A percentile compares a stretch with the other conserved stretches of the same genome.
These are phyloP conservation scores for Lasiodiplodia gonubiensis DNA, from an alignment of 2,329 filamentous ascomycete genomes.

Conservation along the genomic window DNA sequence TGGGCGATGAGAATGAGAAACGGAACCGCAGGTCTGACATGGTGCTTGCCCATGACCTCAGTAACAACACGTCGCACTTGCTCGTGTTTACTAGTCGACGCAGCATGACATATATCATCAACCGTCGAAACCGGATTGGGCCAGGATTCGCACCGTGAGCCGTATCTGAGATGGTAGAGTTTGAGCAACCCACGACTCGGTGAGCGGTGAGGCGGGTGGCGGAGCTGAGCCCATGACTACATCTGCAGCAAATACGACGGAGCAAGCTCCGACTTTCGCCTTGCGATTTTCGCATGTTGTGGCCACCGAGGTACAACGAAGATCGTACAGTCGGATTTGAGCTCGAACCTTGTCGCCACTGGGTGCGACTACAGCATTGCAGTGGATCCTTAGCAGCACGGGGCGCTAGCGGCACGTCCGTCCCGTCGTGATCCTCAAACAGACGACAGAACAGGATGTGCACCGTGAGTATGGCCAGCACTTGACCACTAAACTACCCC, in stretches of 20 bases:
- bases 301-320: not conserved
- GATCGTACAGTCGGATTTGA: not conserved
- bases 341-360: constrained; percentile 2
- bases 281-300: not conserved
- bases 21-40: not conserved
- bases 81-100: not conserved
- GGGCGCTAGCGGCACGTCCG: not conserved
- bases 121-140: not conserved
- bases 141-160: constrained; percentile 2
- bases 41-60: not conserved
- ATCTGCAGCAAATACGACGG: not conserved
- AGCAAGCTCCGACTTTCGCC: not conserved
- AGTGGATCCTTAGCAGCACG: not conserved
- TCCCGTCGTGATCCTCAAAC: constrained; percentile 4
- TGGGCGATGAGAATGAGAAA: not conserved
- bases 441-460: not conserved
- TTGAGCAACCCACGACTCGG: not conserved
- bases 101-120: constrained; percentile 6
- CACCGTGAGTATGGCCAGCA: not conserved
- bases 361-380: not conserved
- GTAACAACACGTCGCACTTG: not conserved
- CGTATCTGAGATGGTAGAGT: not conserved
- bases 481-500: not conserved
- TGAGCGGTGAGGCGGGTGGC: not conserved
- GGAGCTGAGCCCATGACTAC: not conserved